Percentiles rank a stretch among this genome's conserved stretches.
phyloP scores from a whole-genome alignment of 2,329 filamentous ascomycete genomes.

The Graphium sp. region DNA sequence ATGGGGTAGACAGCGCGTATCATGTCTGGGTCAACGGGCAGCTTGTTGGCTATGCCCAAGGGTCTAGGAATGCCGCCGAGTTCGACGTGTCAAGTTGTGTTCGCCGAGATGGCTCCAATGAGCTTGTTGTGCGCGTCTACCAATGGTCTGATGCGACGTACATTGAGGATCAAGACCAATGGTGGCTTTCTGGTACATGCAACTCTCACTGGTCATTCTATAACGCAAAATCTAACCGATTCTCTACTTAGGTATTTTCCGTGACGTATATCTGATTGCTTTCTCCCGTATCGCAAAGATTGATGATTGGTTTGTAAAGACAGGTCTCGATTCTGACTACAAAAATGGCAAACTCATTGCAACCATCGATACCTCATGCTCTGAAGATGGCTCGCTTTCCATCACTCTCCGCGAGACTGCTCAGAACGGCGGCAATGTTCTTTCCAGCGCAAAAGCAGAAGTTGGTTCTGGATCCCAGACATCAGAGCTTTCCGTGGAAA shows the following conservation, averaged over 20 bases:
- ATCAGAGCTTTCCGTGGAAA: constrained; percentile 20
- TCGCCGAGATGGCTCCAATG: constrained; percentile 24
- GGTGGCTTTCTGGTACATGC: constrained; percentile 42
- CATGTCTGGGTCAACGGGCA: constrained; percentile 52
- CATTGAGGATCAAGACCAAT: constrained; percentile 55
- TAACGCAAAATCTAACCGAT: not conserved
- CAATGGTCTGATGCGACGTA: constrained; percentile 55
- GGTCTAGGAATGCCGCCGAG: constrained; percentile 50
- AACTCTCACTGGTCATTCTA: not conserved
- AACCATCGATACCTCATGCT: too few species aligned
- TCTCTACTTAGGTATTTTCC: constrained; percentile 34
- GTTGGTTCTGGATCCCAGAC: constrained; percentile 16
- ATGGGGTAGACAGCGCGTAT: constrained; percentile 56
- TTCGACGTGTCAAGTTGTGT: constrained; percentile 45
- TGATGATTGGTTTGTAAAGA: constrained; percentile 32
- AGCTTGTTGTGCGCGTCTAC: constrained; percentile 48
- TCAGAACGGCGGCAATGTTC: constrained; percentile 15
- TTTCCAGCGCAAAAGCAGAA: constrained; percentile 12
- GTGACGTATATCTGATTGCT: constrained; percentile 45
- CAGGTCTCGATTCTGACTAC: too few species aligned
- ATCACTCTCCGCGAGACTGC: constrained; percentile 24
- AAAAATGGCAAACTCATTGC: too few species aligned
- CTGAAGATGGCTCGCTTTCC: too few species aligned
- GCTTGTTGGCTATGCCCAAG: constrained; percentile 51
- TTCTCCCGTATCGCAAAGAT: constrained; percentile 33